Evolutionary conservation across 1,284 basidiomycete genomes (phyloP), one percentile per base, ranked within the genome.

Genomic region (Trametes versicolor): DNA sequence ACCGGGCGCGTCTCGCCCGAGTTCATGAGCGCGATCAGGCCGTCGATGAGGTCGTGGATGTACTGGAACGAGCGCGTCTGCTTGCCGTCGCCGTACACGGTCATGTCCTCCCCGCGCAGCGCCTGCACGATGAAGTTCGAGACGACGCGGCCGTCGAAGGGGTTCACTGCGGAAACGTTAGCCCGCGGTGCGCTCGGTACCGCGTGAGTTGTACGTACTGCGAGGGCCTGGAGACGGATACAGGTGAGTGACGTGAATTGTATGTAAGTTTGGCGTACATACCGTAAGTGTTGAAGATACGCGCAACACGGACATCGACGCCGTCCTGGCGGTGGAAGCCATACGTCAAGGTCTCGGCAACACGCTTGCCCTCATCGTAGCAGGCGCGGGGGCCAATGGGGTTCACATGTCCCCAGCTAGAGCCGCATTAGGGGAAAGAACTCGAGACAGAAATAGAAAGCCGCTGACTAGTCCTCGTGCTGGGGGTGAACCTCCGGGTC

Each of bases 91-190:
- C 97, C 97, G 80, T 98, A 99, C 53, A 99, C 93, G 55, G 96
- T 98, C 84, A 99, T 90, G 78, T 98, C 93, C 80, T 99, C 92
- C 57, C 96, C 96, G 72, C 92, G 92, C 63, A 99, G 88, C 10
- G 97, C 97, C 75, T 98, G 97, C 61, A 98, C 92, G 76, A 98
- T 97, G 79, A 99, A 98, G 82, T 99, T 99, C 75, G 95, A 97
- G 39, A 99, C 97, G 64, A 99, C 96, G 64, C 97, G 93, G 27
- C 97, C 97, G 75, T 99, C 97, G 75, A 90, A 89, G 2, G 96
- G 95, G 82, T 97, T 97, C 96, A 98, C 96, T 93, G 68, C 15
- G 77, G 70, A 50, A 74, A 32, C 3, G 15, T 78, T 32, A 27
- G 52, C 64, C 15, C 62, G 51, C n/a, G 17, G 27, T 13, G 4